Evolutionary conservation across 2,329 filamentous ascomycete species (phyloP).

Genomic region (Colletotrichum tofieldiae): DNA sequence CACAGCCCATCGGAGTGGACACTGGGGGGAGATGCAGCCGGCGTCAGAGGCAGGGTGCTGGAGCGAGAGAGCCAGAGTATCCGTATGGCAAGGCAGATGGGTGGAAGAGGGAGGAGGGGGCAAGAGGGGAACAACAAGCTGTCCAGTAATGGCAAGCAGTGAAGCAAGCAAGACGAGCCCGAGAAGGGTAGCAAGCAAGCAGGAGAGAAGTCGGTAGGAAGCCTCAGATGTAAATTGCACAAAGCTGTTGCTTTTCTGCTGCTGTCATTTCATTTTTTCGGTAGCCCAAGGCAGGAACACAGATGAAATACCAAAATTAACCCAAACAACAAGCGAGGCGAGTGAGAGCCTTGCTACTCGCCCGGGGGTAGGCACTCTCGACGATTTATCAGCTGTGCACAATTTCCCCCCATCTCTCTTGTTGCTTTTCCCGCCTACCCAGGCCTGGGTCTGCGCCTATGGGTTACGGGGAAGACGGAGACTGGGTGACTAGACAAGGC

Average conservation of each 20-base stretch:
- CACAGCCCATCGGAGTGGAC: slow-evolving; percentile 36
- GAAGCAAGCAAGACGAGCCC: slow-evolving; percentile 9
- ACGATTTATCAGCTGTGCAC: slow-evolving; percentile 43
- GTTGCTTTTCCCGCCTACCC: slow-evolving; percentile 24
- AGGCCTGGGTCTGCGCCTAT: slow-evolving; percentile 10
- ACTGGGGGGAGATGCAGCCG: slow-evolving; percentile 32
- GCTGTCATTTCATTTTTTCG: slow-evolving; percentile 17
- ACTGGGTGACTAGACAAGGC: slow-evolving; percentile 28
- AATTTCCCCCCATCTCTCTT: slow-evolving; percentile 9
- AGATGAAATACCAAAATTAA: slow-evolving; percentile 26
- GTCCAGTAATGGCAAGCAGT: slow-evolving; percentile 8
- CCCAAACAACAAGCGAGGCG: slow-evolving; percentile 35
- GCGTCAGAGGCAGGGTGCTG: slow-evolving; percentile 18
- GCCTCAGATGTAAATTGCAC: slow-evolving; percentile 32
- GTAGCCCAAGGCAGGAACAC: slow-evolving; percentile 26
- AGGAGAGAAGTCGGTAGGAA: not conserved
- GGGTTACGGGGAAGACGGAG: slow-evolving; percentile 31
- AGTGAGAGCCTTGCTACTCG: slow-evolving; percentile 18
- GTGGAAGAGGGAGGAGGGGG: not conserved
- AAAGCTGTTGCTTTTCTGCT: slow-evolving; percentile 31
- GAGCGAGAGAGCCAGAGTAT: slow-evolving; percentile 25
- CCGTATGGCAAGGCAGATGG: slow-evolving; percentile 5
- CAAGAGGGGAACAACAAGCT: slow-evolving; percentile 2
- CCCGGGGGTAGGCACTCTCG: slow-evolving; percentile 20
- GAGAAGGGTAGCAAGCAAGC: slow-evolving; percentile 5